Percentiles rank a stretch among this genome's conserved stretches.
phyloP scores from a whole-genome alignment of 176 grass and related monocot genomes.

The Aegilops bicornis region DNA sequence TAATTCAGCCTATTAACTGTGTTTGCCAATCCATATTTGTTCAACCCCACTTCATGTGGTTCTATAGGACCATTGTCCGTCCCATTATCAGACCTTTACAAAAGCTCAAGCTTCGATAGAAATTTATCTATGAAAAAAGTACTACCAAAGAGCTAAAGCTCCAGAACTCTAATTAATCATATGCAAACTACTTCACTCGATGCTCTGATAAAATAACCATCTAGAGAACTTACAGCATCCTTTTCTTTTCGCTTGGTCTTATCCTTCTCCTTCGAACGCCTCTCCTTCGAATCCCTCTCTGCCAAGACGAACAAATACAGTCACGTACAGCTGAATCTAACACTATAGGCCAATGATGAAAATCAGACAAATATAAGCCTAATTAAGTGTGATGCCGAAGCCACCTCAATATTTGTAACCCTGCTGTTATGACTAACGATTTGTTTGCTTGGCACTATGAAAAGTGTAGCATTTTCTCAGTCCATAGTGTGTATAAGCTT shows the following conservation, averaged over 20 bases:
- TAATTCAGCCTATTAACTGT: neutral
- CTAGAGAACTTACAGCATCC: slow-evolving; percentile 40
- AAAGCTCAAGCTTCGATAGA: neutral
- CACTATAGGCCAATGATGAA: no score
- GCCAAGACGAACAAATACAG: neutral
- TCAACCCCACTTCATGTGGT: neutral
- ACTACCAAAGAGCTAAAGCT: neutral
- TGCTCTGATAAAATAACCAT: neutral
- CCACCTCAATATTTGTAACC: no score
- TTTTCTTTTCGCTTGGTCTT: slow-evolving; percentile 39
- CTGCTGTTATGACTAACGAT: no score
- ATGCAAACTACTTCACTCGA: neutral
- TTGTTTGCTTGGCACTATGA: no score
- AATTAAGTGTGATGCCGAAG: no score
- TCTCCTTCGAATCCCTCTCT: slow-evolving; percentile 47
- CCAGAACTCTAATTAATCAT: neutral
- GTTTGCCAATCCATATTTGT: neutral
- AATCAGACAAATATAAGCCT: no score
- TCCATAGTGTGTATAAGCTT: no score
- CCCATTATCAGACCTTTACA: neutral
- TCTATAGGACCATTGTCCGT: neutral
- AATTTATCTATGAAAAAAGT: neutral
- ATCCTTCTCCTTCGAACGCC: slow-evolving; percentile 35
- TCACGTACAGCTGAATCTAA: no score
- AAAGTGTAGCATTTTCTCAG: no score